phyloP scores from a whole-genome alignment of 179 eudicot species.

The Camellia oleifera region DNA sequence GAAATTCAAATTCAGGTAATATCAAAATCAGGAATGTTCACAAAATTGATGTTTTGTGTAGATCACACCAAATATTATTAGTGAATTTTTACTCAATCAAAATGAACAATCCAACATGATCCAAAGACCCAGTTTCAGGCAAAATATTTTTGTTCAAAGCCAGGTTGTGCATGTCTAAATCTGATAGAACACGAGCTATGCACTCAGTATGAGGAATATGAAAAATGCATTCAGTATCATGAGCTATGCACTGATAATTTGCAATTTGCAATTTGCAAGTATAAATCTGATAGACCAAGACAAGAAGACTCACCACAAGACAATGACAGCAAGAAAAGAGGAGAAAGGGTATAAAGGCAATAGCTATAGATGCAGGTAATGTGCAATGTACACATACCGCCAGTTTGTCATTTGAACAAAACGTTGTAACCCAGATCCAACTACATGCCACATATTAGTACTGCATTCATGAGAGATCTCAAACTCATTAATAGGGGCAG shows the following conservation, averaged over 20 bases:
- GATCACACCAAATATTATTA: not conserved
- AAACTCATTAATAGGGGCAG: constrained; percentile 71
- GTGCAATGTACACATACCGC: constrained; percentile 46
- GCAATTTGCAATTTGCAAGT: not conserved
- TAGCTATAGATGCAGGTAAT: too few relatives aligned
- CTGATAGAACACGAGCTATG: not conserved
- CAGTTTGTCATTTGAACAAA: constrained; percentile 99
- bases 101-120: too few relatives aligned
- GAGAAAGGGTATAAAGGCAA: not conserved
- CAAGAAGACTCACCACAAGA: not conserved
- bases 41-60: too few relatives aligned
- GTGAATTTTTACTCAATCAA: not conserved
- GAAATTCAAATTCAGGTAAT: too few relatives aligned
- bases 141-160: not conserved
- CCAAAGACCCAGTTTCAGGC: not conserved
- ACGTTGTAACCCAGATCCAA: constrained; percentile 82
- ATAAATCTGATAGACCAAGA: not conserved
- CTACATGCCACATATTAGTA: constrained; percentile 68
- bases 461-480: constrained; percentile 64
- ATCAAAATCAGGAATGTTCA: too few relatives aligned
- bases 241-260: not conserved
- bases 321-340: constrained; percentile 5
- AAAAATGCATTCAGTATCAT: not conserved
- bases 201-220: not conserved
- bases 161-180: not conserved